These are phyloP conservation scores for Pyronema domesticum DNA, from an alignment of 495 filamentous ascomycete genomes.

Conservation along the genomic window DNA sequence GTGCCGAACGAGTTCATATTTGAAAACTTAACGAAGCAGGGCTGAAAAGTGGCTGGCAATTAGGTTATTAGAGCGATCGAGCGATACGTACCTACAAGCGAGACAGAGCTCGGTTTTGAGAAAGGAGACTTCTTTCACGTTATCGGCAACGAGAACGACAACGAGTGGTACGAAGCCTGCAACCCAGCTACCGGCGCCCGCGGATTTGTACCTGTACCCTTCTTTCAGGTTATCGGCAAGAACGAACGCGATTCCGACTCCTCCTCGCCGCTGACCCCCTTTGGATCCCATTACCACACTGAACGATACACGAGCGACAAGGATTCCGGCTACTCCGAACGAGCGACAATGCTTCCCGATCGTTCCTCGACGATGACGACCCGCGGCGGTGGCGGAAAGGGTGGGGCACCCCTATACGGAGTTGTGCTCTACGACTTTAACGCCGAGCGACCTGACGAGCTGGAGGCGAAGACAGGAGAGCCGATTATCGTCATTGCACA, in stretches of 20 bases:
- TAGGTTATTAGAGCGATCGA: slow-evolving; percentile 95
- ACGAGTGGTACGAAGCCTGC: slow-evolving; percentile 96
- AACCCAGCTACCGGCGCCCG: slow-evolving; percentile 80
- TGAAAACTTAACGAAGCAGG: neutral
- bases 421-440: slow-evolving; percentile 95
- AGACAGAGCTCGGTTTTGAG: slow-evolving; percentile 73
- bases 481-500: slow-evolving; percentile 96
- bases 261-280: slow-evolving; percentile 39
- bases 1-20: slow-evolving; percentile 1
- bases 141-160: slow-evolving; percentile 85
- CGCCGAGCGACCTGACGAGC: slow-evolving; percentile 82
- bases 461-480: slow-evolving; percentile 88
- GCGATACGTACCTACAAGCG: slow-evolving; percentile 62
- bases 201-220: slow-evolving; percentile 80
- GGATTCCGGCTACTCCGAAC: slow-evolving; percentile 71
- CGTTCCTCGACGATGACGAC: slow-evolving; percentile 8
- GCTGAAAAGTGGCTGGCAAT: slow-evolving; percentile 8
- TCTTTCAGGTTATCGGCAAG: slow-evolving; percentile 81
- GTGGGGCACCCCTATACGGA: slow-evolving; percentile 82
- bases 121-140: slow-evolving; percentile 98
- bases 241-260: slow-evolving; percentile 72
- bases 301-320: slow-evolving; percentile 40
- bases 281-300: slow-evolving; percentile 5
- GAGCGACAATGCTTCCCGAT: slow-evolving; percentile 23
- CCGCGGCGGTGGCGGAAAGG: slow-evolving; percentile 25